Percentiles rank a stretch among this genome's conserved stretches.
Conservation (phyloP, 805 yeast genomes). For the Wickerhamomyces hampshirensis region DNA sequence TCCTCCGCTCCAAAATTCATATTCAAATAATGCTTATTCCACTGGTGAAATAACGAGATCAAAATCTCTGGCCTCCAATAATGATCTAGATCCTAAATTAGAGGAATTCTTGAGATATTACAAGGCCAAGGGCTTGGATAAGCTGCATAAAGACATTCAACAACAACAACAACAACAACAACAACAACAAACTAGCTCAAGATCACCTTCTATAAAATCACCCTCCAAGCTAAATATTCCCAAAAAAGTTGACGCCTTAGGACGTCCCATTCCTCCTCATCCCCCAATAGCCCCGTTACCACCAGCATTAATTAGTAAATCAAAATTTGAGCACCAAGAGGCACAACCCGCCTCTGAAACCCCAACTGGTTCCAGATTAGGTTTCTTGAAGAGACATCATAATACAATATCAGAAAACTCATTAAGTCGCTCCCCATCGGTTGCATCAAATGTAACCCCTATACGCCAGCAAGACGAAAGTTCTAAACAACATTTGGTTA, state of each 20-base stretch:
- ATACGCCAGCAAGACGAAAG: neutral
- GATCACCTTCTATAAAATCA: conserved; percentile 7
- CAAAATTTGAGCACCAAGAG: conserved; percentile 4
- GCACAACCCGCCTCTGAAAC: conserved; percentile 1
- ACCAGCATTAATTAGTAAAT: conserved; percentile 36
- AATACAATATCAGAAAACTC: conserved; percentile 5
- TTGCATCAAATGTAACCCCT: too few relatives aligned
- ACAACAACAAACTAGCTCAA: conserved; percentile 2
- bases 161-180: conserved; percentile 1
- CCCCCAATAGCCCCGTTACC: conserved; percentile 43
- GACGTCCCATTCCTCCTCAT: conserved; percentile 48
- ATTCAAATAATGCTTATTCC: too few relatives aligned
- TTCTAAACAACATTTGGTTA: conserved; percentile 18
- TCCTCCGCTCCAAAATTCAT: too few relatives aligned
- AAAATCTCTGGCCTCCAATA: conserved; percentile 10
- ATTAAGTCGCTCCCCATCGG: conserved; percentile 5
- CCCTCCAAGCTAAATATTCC: conserved; percentile 7
- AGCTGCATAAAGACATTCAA: conserved; percentile 16
- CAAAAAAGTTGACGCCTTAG: conserved; percentile 31
- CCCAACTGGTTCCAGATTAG: conserved; percentile 9
- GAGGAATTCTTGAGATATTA: conserved; percentile 41
- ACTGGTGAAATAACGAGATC: conserved; percentile 14
- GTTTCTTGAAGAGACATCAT: conserved; percentile 11
- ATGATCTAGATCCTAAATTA: conserved; percentile 40
- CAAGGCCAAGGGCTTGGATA: conserved; percentile 23